A percentile compares a stretch with the other conserved stretches of the same genome.
These are phyloP conservation scores for Stipa capillata DNA, from an alignment of 176 grass and related monocot species.

Conservation along the genomic window DNA sequence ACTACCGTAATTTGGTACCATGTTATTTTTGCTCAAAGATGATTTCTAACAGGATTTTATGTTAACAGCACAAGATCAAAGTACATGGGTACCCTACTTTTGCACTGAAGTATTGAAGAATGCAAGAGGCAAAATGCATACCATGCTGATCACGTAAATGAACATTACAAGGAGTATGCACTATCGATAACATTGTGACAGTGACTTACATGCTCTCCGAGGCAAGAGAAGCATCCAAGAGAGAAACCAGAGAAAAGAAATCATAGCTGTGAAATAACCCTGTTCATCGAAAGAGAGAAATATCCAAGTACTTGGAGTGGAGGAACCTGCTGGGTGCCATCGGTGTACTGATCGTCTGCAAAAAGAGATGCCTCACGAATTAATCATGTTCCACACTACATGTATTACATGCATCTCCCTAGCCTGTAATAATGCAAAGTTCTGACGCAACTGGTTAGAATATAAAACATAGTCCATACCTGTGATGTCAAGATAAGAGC, in stretches of 20 bases:
- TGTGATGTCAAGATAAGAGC: neutral
- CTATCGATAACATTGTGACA: too few species aligned
- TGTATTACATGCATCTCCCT: neutral
- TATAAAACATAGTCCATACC: neutral
- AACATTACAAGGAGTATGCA: too few species aligned
- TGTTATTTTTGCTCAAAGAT: neutral
- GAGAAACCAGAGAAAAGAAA: too few species aligned
- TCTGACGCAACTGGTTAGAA: neutral
- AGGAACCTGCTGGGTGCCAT: neutral
- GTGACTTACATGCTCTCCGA: too few species aligned
- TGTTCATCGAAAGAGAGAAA: neutral
- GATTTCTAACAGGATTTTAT: neutral
- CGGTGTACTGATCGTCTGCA: neutral
- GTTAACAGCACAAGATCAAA: too few species aligned
- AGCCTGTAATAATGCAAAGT: neutral
- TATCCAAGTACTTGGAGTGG: neutral
- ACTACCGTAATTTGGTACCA: neutral
- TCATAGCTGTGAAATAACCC: too few species aligned
- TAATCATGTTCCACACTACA: neutral
- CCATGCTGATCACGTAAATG: too few species aligned
- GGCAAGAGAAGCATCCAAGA: too few species aligned
- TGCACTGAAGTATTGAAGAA: neutral
- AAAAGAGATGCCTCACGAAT: neutral
- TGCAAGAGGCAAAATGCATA: neutral
- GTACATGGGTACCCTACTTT: too few species aligned